Base-by-base conservation (phyloP, 345 rosid genomes). In the Eutrema japonicum region DNA sequence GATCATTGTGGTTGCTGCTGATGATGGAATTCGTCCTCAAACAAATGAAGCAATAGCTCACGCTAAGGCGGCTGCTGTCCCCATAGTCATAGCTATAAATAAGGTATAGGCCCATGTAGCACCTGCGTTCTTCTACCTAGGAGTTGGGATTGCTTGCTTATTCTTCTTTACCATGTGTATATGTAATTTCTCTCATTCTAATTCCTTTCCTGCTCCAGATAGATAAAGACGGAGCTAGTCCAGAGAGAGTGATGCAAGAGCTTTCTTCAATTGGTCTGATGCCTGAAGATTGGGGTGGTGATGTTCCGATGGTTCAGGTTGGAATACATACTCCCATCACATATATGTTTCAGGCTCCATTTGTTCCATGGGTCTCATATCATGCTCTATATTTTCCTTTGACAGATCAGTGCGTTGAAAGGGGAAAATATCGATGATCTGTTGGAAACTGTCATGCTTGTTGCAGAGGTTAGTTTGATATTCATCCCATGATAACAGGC, bases 241-340 rank as follows among this genome's bases (percentile, higher is more conserved):
- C 97, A 3, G 92, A 95, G 66, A 79, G 90, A 81, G 97, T 95
- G 16, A 95, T 95, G 99, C 96, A 95, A 85, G 96, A 89, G 82
- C 99, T 95, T 77, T 88, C 99, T 76, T 85, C 92, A 30, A 80
- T 92, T 72, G 99, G 99, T 67, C 83, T 95, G 82, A 89, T 95
- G 97, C 91, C 99, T 16, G 99, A 95, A 83, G 96, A 86, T 55
- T 95, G 99, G 99, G 99, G 97, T 71, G 99, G 99, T 63, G 89
- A 91, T 75, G 80, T 81, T 78, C 96, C 99, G 64, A 86, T 95
- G 99, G 89, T 95, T 88, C 92, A 86, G 96, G 99, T 95, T 52
- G 58, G 64, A 74, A 29, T 64, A 70, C 32, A 45, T 75, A 60
- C 50, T 71, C 50, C 26, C 50, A 37, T 70, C 71, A 64, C 37